Evolutionary conservation across 805 yeast genomes (phyloP), one percentile per base, ranked within the genome.

Genomic region (Clavispora phyllophila): DNA sequence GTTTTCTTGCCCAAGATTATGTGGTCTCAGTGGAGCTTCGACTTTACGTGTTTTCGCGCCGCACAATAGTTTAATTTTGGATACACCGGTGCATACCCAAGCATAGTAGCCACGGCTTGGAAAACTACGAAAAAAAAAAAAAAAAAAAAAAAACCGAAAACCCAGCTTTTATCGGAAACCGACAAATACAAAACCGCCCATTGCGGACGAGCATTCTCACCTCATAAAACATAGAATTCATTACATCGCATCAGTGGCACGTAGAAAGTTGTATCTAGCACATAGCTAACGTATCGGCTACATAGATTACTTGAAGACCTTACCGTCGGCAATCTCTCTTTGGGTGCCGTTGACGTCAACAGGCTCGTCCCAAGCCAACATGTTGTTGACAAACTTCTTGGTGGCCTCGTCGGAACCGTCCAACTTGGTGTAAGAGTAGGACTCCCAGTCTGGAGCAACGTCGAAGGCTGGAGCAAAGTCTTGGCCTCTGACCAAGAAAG

Each of bases 391-490:
- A 62, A 87, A 87, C 51, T 75, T 86, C 71, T 77, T 83, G 76
- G 78, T 87, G 64, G 79, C 93, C 55, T 78, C 80, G 56, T 79
- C 79, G 59, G 88, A 58, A 48, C 84, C 78, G 65, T 91, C 97
- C 62, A 91, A 76, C 76, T 87, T 82, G 64, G 80, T 72, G 85
- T 79, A 88, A 46, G 66, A 63, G 76, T 87, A 91, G 39, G 96
- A 87, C 75, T 91, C 98, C 95, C 96, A 89, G 75, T 93, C 99
- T 70, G 99, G 97, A 63, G 98, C 99, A 68, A 93, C 98, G 54
- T 91, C 86, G 63, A 91, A 88, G 51, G 96, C 99, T 68, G 97
- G 96, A 44, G 58, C 78, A 64, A 58, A 72, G 49, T 91, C 96
- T 72, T 91, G 87, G 61, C 99, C 99, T 76, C 98, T 89, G 63